A percentile compares a stretch with the other conserved stretches of the same genome.
Evolutionary conservation across 1,284 basidiomycete genomes (phyloP).

Genomic region (Lignosus rhinocerotis): DNA sequence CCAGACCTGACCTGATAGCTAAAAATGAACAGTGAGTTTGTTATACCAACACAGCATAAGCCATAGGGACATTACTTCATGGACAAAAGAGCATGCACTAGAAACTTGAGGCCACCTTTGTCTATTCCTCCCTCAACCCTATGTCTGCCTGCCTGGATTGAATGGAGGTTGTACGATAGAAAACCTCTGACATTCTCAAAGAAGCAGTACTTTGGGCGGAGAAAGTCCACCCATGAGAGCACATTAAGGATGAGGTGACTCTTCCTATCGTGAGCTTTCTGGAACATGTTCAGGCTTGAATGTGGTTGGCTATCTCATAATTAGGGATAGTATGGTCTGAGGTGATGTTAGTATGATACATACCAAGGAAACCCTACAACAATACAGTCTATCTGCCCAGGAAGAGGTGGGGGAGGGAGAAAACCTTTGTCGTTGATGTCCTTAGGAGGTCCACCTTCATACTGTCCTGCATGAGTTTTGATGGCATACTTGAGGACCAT

Average conservation of each 20-base stretch:
- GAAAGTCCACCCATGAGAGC: conserved; percentile 64
- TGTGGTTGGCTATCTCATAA: conserved; percentile 37
- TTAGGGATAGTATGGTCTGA: not conserved
- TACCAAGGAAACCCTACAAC: conserved; percentile 78
- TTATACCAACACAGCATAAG: not conserved
- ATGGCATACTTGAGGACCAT: conserved; percentile 56
- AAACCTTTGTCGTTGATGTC: conserved; percentile 30
- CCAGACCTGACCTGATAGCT: conserved; percentile 71
- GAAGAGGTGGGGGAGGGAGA: conserved; percentile 45
- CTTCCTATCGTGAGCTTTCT: conserved; percentile 38
- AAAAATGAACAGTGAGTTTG: not conserved
- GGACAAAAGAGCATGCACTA: conserved; percentile 55
- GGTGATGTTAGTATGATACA: conserved; percentile 11
- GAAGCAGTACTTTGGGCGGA: conserved; percentile 57
- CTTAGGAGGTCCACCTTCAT: conserved; percentile 37
- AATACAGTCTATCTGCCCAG: conserved; percentile 58
- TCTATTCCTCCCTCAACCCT: conserved; percentile 57
- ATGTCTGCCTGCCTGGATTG: conserved; percentile 48
- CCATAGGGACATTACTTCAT: conserved; percentile 50
- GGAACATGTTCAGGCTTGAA: conserved; percentile 41
- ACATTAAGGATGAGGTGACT: conserved; percentile 56
- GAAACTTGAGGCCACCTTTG: conserved; percentile 68
- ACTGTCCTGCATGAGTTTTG: conserved; percentile 44
- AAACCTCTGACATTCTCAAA: conserved; percentile 79
- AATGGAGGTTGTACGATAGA: conserved; percentile 53